Conservation (phyloP, 176 grass and related monocot genomes). For the Avena sativa region DNA sequence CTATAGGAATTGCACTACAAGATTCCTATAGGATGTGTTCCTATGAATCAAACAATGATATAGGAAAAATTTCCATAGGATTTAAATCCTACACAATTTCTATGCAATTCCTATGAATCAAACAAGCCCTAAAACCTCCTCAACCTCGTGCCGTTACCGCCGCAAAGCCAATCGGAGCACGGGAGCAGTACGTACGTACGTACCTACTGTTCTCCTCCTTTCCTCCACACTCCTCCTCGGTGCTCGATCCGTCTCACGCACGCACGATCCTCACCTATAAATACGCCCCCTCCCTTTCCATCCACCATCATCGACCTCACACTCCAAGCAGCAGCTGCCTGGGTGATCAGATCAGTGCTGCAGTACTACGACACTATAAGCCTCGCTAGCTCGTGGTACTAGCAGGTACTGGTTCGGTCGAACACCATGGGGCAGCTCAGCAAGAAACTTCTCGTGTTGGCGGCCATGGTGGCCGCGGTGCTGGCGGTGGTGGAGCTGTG, state of each 20-base stretch:
- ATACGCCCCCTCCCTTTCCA: slow-evolving; percentile 15
- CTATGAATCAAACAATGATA: too few relatives aligned
- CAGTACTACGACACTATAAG: background rate
- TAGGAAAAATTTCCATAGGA: too few relatives aligned
- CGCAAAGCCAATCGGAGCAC: slow-evolving; percentile 32
- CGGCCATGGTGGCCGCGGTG: slow-evolving; percentile 39
- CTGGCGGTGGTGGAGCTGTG: slow-evolving; percentile 36
- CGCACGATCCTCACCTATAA: slow-evolving; percentile 43
- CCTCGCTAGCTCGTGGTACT: background rate
- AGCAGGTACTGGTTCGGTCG: background rate
- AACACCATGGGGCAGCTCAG: slow-evolving; percentile 39
- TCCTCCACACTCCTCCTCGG: background rate
- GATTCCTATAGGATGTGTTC: too few relatives aligned
- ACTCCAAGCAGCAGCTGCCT: background rate
- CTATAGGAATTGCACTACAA: too few relatives aligned
- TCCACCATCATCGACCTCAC: slow-evolving; percentile 37
- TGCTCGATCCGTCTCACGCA: background rate
- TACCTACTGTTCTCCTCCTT: background rate
- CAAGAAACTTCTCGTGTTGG: background rate
- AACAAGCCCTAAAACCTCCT: slow-evolving; percentile 11
- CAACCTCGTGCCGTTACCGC: slow-evolving; percentile 40
- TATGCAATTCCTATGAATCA: slow-evolving; percentile 44
- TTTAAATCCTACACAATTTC: background rate
- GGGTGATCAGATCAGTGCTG: background rate
- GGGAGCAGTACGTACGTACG: background rate